Evolutionary conservation across 1,284 basidiomycete genomes (phyloP).

Genomic region (Nidula niveotomentosa): DNA sequence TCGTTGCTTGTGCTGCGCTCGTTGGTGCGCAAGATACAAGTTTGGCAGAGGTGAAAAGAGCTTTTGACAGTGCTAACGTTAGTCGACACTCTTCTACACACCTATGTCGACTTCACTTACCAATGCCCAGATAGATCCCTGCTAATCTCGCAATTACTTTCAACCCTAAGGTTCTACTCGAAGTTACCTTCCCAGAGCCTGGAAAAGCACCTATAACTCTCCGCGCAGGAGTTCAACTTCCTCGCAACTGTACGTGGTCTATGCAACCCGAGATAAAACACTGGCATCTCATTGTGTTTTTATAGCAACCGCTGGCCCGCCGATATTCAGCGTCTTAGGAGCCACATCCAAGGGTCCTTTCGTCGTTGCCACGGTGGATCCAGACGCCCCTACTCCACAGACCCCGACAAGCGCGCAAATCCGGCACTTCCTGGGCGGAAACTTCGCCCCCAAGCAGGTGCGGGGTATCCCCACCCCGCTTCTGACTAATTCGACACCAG

Average conservation of each 20-base stretch:
- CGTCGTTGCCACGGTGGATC: slow-evolving; percentile 47
- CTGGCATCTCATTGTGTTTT: neutral
- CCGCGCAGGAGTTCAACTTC: slow-evolving; percentile 39
- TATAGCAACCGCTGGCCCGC: slow-evolving; percentile 42
- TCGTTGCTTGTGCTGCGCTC: too few species aligned
- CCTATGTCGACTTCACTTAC: neutral
- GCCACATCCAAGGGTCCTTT: slow-evolving; percentile 33
- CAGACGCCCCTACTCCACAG: slow-evolving; percentile 51
- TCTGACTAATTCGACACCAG: slow-evolving; percentile 41
- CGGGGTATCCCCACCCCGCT: slow-evolving; percentile 7
- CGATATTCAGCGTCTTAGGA: slow-evolving; percentile 34
- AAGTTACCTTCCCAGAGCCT: slow-evolving; percentile 33
- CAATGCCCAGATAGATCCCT: slow-evolving; percentile 24
- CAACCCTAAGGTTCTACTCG: slow-evolving; percentile 31
- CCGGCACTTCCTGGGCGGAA: slow-evolving; percentile 50
- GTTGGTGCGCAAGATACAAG: slow-evolving; percentile 16
- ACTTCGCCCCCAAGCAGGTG: slow-evolving; percentile 28
- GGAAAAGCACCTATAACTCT: slow-evolving; percentile 27
- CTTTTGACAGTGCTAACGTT: slow-evolving; percentile 29
- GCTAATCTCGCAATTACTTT: slow-evolving; percentile 29
- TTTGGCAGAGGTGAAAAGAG: slow-evolving; percentile 21
- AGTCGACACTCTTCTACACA: slow-evolving; percentile 2
- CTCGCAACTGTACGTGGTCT: slow-evolving; percentile 28
- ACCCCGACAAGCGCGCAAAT: slow-evolving; percentile 42
- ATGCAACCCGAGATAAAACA: too few species aligned